Base-by-base conservation (phyloP, 1,139 yeast species). In the Nematodospora anomalae region DNA sequence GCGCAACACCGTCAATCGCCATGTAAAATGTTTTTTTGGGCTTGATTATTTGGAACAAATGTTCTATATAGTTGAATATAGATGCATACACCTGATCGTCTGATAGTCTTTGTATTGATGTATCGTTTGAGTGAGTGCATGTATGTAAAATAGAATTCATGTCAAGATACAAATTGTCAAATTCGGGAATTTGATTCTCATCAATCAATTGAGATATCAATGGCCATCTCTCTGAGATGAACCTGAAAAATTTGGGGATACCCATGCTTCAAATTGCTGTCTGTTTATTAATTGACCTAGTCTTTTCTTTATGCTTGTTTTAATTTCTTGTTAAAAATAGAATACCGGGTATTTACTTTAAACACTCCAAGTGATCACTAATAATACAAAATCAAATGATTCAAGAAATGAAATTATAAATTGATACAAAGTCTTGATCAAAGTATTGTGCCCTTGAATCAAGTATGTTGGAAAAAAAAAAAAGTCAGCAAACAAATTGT, bases 1-100 rank as follows among this genome's bases (percentile, higher is more conserved):
- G 99, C 0, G 98, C 98, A 35, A 94, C 99, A 49, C 99, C 99
- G 65, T 94, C 99, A 45, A 94, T 89, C 4, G 99, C 98, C 95
- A 94, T 90, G 60, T 85, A 90, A 51, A 94, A 87, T 22, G 86
- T 79, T 57, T 88, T 77, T 51, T 85, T 74, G 5, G 99, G 99
- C 55, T 81, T 80, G 49, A 92, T 89, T 26, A 88, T 79, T 44
- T 82, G 83, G 54, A 94, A 92, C 44, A 94, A 69, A 62, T 92
- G 97, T 58, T 94, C 98, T 46, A 92, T 90, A 55, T 94, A 94
- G 34, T 86, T 84, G 67, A 90, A 92, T 34, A 94, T 89, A n/a
- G 94, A 84, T 14, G 89, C 82, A 62, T 80, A 92, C 76, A 90
- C 90, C 58, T 88, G 92, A 53, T 90, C 96, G 48, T 92, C 97